Evolutionary conservation across 202 grass and related monocot species (phyloP), one percentile per base, ranked within the genome.

Genomic region (Brachypodium distachyon): DNA sequence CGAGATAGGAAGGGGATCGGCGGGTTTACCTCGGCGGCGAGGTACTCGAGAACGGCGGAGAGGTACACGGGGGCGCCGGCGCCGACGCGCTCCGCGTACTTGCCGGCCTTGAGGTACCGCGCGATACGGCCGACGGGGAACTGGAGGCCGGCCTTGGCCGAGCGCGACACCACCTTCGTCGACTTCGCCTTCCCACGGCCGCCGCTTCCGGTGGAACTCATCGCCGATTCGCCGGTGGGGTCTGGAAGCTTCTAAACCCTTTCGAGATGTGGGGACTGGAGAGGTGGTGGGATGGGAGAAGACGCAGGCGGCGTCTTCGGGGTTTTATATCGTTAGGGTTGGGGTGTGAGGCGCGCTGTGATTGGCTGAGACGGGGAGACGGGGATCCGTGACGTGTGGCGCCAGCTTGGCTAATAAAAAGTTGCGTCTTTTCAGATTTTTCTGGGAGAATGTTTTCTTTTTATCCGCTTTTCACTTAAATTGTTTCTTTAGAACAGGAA

Each of bases 11-110:
- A 59, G 26, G 17, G 42, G 21, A 55, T 44, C 4, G 27, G 14
- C 2, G 14, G 6, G 7, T 21, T 65, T 85, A 91, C 95, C 91
- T 98, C 91, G 22, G 91, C 91, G 21, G 96, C 87, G 16, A 98
- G 91, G 85, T 98, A 98, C 71, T 98, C 91, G 17, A 98, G 91
- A 31, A 98, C 96, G 4, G 96, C 91, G 33, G 91, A 89, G 53
- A 98, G 91, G 71, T 98, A 98, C 11, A 98, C 95, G 14, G 96
- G 96, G 8, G 96, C 96, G 7, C 96, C 95, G 63, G 87, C 87
- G 43, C 91, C 96, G 26, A 98, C 96, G 49, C 91, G 89, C 85
- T 98, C 89, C 3, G 95, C 95, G 57, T 98, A 98, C 83, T 93
- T 97, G n/a, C 88, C 88, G 36, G 86, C 75, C 88, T 97, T 97